Percentiles rank a stretch among this genome's conserved stretches.
These are phyloP conservation scores for Akanthomyces muscarius DNA, from an alignment of 2,329 filamentous ascomycete genomes.

Conservation along the genomic window DNA sequence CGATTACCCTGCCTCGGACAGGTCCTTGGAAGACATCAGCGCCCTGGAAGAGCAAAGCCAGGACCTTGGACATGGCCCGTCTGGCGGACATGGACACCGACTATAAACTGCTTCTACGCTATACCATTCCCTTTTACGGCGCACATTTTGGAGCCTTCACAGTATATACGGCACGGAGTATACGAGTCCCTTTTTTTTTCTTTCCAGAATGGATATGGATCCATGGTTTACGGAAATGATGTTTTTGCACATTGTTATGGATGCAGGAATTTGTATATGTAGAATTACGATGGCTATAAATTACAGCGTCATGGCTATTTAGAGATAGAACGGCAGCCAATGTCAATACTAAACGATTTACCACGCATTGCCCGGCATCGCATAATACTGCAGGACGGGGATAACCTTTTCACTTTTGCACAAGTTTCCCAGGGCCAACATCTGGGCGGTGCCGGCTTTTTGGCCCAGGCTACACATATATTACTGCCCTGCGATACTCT, in stretches of 20 bases:
- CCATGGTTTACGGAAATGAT: neutral
- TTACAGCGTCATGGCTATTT: neutral
- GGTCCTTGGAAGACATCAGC: conserved; percentile 28
- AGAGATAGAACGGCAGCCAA: neutral
- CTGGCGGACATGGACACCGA: neutral
- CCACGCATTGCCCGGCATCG: neutral
- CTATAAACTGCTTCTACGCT: neutral
- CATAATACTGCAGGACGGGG: neutral
- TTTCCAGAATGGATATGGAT: neutral
- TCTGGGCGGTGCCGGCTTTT: neutral
- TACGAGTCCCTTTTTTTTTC: neutral
- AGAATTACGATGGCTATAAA: neutral
- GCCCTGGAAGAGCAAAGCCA: conserved; percentile 32
- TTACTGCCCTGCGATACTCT: too few species aligned
- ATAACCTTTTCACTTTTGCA: neutral
- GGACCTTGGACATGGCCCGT: conserved; percentile 22
- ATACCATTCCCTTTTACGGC: conserved; percentile 6
- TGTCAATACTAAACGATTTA: neutral
- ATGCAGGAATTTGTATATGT: conserved; percentile 9
- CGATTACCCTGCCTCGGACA: conserved; percentile 22
- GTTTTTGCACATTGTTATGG: neutral
- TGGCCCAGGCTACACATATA: neutral
- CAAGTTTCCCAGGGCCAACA: neutral
- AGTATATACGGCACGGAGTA: neutral
- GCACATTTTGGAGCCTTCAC: neutral